These are phyloP conservation scores for Candida labiduridarum DNA, from an alignment of 1,139 yeast genomes.

Conservation along the genomic window DNA sequence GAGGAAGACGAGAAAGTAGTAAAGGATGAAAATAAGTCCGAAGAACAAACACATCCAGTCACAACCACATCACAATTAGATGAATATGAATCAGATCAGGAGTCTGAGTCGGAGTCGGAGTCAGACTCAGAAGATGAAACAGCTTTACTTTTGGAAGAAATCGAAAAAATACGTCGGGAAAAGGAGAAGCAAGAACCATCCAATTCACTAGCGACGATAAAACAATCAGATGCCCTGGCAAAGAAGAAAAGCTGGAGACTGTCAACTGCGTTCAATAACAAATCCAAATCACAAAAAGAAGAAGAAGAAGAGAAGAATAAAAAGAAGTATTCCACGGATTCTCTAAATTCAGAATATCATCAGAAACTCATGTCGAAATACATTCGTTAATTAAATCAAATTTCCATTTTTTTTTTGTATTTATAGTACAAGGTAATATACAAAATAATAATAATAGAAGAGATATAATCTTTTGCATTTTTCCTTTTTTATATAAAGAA, in stretches of 20 bases:
- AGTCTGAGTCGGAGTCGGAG: slow-evolving; percentile 13
- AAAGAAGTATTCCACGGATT: slow-evolving; percentile 56
- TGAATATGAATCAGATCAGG: slow-evolving; percentile 10
- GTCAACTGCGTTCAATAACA: slow-evolving; percentile 47
- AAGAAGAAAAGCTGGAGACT: slow-evolving; percentile 56
- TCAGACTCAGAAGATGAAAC: slow-evolving; percentile 32
- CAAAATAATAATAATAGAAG: slow-evolving; percentile 6
- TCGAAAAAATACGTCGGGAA: slow-evolving; percentile 51
- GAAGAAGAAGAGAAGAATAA: slow-evolving; percentile 15
- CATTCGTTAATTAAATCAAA: slow-evolving; percentile 37
- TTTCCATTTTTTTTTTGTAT: not conserved
- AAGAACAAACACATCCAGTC: too few relatives aligned
- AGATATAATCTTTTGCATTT: not conserved
- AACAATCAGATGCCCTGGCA: slow-evolving; percentile 7
- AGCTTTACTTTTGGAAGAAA: slow-evolving; percentile 50
- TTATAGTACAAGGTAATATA: not conserved
- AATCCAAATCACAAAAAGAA: slow-evolving; percentile 21
- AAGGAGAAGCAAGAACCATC: slow-evolving; percentile 31
- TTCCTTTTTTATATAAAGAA: not conserved
- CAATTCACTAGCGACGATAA: slow-evolving; percentile 47
- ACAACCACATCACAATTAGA: not conserved
- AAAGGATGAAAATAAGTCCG: slow-evolving; percentile 10
- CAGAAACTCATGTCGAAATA: slow-evolving; percentile 69
- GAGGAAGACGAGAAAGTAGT: slow-evolving; percentile 10
- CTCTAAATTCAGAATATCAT: slow-evolving; percentile 71